phyloP scores from a whole-genome alignment of 306 rosid species.

The Notholithocarpus densiflorus region DNA sequence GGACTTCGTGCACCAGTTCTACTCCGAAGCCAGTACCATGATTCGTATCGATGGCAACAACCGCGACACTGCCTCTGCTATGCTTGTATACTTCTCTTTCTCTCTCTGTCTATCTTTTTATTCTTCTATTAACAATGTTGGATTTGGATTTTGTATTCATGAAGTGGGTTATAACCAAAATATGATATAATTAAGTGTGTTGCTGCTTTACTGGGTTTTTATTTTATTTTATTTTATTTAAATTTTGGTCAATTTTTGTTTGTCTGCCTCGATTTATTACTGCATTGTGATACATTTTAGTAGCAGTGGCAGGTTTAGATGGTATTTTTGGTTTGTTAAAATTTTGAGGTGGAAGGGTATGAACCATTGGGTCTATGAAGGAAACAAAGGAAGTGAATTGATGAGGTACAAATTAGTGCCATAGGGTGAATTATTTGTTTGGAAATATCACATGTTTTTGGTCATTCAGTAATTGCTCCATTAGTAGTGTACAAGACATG shows the following conservation, averaged over 20 bases:
- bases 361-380: background rate
- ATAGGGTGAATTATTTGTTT: background rate
- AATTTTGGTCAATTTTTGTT: background rate
- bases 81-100: conserved; percentile 52
- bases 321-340: background rate
- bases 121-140: background rate
- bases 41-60: conserved; percentile 70
- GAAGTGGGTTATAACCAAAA: background rate
- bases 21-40: conserved; percentile 91
- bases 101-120: background rate
- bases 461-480: background rate
- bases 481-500: background rate
- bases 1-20: conserved; percentile 81
- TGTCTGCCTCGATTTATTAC: background rate
- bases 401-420: background rate
- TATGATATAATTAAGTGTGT: background rate
- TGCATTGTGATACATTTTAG: background rate
- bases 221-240: background rate
- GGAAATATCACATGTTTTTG: background rate
- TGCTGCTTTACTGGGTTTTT: background rate
- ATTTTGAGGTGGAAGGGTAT: background rate
- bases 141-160: background rate
- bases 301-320: background rate
- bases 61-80: conserved; percentile 73
- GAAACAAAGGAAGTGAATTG: background rate